A percentile compares a stretch with the other conserved stretches of the same genome.
These are phyloP conservation scores for Stereocaulon alpinum DNA, from an alignment of 495 filamentous ascomycete genomes.

Conservation along the genomic window DNA sequence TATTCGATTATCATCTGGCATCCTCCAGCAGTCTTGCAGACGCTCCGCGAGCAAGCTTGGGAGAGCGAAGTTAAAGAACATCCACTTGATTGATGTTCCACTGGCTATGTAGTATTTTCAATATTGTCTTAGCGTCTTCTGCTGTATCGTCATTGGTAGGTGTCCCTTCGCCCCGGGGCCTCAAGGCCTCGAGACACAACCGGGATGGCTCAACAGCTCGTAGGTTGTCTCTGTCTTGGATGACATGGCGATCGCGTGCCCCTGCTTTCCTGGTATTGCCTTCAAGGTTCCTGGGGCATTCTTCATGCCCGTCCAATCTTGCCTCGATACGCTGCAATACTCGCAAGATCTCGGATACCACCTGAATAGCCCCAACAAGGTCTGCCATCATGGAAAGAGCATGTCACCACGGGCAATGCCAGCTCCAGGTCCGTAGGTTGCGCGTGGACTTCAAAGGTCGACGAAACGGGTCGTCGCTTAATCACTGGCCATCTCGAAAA, in stretches of 20 bases:
- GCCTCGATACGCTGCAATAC: conserved; percentile 21
- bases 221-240: not conserved
- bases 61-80: conserved; percentile 13
- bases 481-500: not conserved
- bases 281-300: conserved; percentile 16
- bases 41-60: conserved; percentile 6
- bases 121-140: not conserved
- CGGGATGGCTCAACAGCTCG: not conserved
- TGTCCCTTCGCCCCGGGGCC: conserved; percentile 7
- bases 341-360: conserved; percentile 14
- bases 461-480: not conserved
- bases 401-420: not conserved
- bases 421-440: not conserved
- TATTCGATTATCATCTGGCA: conserved; percentile 20
- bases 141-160: not conserved
- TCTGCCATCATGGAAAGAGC: conserved; percentile 5
- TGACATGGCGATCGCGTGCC: not conserved
- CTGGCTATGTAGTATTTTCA: conserved; percentile 15
- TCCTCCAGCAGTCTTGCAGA: conserved; percentile 17
- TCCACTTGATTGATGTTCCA: conserved; percentile 18
- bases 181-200: not conserved
- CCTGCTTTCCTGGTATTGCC: conserved; percentile 1
- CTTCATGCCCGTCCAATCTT: conserved; percentile 18
- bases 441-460: not conserved
- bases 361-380: not conserved